These are phyloP conservation scores for Adansonia madagascariensis DNA, from an alignment of 441 rosid species.

Conservation along the genomic window DNA sequence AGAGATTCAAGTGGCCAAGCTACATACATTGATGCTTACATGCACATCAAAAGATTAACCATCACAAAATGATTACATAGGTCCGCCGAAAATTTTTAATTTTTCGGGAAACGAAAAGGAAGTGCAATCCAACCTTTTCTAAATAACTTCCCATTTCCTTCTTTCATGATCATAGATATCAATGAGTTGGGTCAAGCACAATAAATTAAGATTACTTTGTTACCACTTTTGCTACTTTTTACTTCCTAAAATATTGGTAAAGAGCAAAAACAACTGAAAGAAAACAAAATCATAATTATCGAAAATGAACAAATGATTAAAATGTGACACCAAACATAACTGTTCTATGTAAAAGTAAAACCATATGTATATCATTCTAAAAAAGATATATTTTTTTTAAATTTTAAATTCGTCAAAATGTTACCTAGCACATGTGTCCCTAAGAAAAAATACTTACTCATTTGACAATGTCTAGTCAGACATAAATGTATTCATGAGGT, in stretches of 20 bases:
- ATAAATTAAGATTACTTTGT: neutral
- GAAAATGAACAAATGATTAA: neutral
- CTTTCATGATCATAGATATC: constrained; percentile 5
- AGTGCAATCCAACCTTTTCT: neutral
- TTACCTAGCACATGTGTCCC: neutral
- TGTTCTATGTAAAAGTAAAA: neutral
- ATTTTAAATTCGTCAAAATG: neutral
- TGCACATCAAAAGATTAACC: neutral
- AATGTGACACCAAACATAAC: neutral
- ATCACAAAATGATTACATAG: neutral
- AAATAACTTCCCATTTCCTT: neutral
- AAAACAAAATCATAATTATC: neutral
- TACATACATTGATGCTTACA: neutral
- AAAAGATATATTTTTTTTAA: neutral
- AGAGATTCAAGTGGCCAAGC: neutral
- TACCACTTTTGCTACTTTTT: neutral
- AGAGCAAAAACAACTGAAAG: neutral
- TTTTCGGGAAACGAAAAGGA: neutral
- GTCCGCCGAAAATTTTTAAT: neutral
- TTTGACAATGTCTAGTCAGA: constrained; percentile 72
- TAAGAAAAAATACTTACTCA: constrained; percentile 44
- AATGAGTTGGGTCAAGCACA: constrained; percentile 7
- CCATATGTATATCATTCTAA: neutral
- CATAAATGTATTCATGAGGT: constrained; percentile 73
- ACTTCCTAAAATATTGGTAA: neutral